Base-by-base conservation (phyloP, 441 rosid species). In the Syzygium syzygioides region DNA sequence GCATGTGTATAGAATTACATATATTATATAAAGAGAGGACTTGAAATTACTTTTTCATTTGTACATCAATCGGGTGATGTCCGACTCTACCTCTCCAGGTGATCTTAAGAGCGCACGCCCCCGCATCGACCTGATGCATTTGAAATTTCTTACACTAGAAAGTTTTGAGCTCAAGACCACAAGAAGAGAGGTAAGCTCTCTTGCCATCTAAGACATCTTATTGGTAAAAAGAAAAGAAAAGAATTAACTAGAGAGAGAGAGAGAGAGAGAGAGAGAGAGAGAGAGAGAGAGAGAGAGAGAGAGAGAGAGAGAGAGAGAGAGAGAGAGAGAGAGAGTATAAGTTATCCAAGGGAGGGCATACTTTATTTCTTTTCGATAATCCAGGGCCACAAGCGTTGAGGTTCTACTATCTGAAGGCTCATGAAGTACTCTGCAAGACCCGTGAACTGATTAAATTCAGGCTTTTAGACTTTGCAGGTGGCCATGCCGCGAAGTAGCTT, bases 401-500 rank as follows among this genome's bases (percentile, higher is more conserved):
- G 23, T 50, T 50, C 15, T 32, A 8, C 14, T 68, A 68, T 6
- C 11, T 6, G 9, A 20, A 68, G 48, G 12, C 80, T 41, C 48
- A 34, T 19, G 6, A 7, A 19, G 20, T 18, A 34, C 8, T 4
- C 6, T 20, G 23, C 48, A 10, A 71, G 6, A 14, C 4, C 7
- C 4, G 10, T 34, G 25, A 34, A 71, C 9, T 0, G 1, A 0
- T 71, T 34, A 71, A 71, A 37, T 34, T 3, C 2, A 11, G 0
- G 2, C 7, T 4, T 56, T 56, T 23, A 4, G 26, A 26, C 80
- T 71, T 71, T 71, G 1, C 9, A 34, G 2, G 41, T 68, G 13
- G 20, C 19, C 7, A 0, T 23, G 0, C 12, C 8, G 3, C 25
- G 2, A 0, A 41, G 4, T 9, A 14, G 3, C 23, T 13, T 76